Conservation (phyloP, 2,329 filamentous ascomycete species). For the Pseudogymnoascus sp. region DNA sequence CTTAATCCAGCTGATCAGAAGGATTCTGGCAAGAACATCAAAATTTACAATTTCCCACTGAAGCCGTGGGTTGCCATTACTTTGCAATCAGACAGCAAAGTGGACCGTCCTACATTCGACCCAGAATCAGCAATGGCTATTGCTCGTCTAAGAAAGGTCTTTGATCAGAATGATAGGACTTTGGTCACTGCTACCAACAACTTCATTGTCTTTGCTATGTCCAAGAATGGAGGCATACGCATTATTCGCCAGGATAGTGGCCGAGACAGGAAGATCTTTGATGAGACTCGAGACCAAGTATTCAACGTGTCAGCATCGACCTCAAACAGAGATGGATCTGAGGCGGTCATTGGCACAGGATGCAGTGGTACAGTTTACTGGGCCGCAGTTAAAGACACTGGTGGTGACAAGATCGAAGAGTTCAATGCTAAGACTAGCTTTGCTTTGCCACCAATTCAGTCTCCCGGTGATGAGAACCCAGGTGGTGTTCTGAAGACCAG, state of each 20-base stretch:
- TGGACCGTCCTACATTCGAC: conserved; percentile 58
- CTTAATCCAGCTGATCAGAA: conserved; percentile 49
- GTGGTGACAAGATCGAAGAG: conserved; percentile 73
- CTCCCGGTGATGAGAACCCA: conserved; percentile 82
- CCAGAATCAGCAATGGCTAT: conserved; percentile 75
- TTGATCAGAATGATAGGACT: conserved; percentile 93
- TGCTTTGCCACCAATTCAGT: conserved; percentile 77
- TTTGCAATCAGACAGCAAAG: conserved; percentile 53
- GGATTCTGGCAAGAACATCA: conserved; percentile 58
- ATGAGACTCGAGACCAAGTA: conserved; percentile 83
- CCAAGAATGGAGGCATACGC: conserved; percentile 84
- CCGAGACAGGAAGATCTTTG: conserved; percentile 85
- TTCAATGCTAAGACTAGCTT: conserved; percentile 76
- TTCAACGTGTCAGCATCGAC: conserved; percentile 87
- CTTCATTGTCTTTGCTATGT: conserved; percentile 91
- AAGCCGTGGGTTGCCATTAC: conserved; percentile 90
- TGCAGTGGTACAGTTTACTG: conserved; percentile 97
- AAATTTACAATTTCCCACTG: conserved; percentile 90
- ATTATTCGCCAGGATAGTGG: conserved; percentile 94
- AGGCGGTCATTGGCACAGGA: conserved; percentile 85
- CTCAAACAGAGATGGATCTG: conserved; percentile 56
- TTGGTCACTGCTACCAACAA: conserved; percentile 82
- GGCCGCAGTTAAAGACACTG: conserved; percentile 69
- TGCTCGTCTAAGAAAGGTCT: conserved; percentile 91
- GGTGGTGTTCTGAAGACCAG: conserved; percentile 93